Evolutionary conservation across 306 rosid genomes (phyloP).

Genomic region (peach (Prunus persica)): Prunus_persica_NCBIv2 NC_034015.1:20674001-20674500

Average conservation of each 20-base stretch:
- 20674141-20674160: constrained; percentile 23
- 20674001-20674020: no score
- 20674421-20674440: constrained; percentile 58
- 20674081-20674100: neutral
- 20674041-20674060: no score
- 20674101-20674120: neutral
- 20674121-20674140: constrained; percentile 6
- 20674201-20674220: constrained; percentile 4
- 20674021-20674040: no score
- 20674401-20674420: constrained; percentile 42
- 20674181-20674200: neutral
- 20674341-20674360: constrained; percentile 55
- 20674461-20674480: constrained; percentile 29
- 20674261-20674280: constrained; percentile 15
- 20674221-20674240: constrained; percentile 24
- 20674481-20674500: constrained; percentile 51
- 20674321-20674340: constrained; percentile 14
- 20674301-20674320: constrained; percentile 13
- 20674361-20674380: constrained; percentile 61
- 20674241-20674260: constrained; percentile 31
- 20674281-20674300: constrained; percentile 14
- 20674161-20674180: constrained; percentile 12
- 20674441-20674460: constrained; percentile 55
- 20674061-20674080: neutral
- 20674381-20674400: constrained; percentile 51